These are phyloP conservation scores for Magnolia officinalis DNA, from an alignment of 164 flowering plant species.

Conservation along the genomic window DNA sequence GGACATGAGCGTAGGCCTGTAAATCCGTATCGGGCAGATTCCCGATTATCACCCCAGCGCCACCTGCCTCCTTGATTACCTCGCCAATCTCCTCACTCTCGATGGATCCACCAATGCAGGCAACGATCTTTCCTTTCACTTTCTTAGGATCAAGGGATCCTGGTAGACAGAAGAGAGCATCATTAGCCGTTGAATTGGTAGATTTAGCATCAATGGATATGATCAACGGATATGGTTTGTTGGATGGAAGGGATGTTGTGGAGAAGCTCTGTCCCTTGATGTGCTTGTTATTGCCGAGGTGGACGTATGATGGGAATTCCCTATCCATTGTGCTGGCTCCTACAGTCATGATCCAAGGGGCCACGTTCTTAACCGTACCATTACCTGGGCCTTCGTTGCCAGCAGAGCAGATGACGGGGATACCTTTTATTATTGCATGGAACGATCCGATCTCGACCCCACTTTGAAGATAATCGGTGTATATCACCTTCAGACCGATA, in stretches of 20 bases:
- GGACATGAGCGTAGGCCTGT: constrained; percentile 36
- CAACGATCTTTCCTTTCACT: constrained; percentile 58
- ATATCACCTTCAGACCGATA: background rate
- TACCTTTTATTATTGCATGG: too few species aligned
- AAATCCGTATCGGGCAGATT: constrained; percentile 39
- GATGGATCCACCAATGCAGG: too few species aligned
- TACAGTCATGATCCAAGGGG: constrained; percentile 11
- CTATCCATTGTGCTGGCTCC: constrained; percentile 9
- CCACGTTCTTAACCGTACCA: background rate
- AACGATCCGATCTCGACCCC: background rate
- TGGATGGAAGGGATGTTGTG: constrained; percentile 30
- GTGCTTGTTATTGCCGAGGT: constrained; percentile 17
- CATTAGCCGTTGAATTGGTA: constrained; percentile 19
- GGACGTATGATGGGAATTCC: background rate
- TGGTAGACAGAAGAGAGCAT: constrained; percentile 4
- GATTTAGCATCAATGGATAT: constrained; percentile 27
- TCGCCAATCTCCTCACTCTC: too few species aligned
- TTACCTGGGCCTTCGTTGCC: constrained; percentile 2
- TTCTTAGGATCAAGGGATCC: constrained; percentile 32
- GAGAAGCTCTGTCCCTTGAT: constrained; percentile 58
- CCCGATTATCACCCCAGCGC: constrained; percentile 30
- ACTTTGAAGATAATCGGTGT: too few species aligned
- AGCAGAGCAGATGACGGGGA: background rate
- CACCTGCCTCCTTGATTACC: constrained; percentile 41
- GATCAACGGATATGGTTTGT: constrained; percentile 30